Percentiles rank a stretch among this genome's conserved stretches.
These are phyloP conservation scores for Skeletonema costatum DNA, from an alignment of 108 stramenopile genomes.

Conservation along the genomic window DNA sequence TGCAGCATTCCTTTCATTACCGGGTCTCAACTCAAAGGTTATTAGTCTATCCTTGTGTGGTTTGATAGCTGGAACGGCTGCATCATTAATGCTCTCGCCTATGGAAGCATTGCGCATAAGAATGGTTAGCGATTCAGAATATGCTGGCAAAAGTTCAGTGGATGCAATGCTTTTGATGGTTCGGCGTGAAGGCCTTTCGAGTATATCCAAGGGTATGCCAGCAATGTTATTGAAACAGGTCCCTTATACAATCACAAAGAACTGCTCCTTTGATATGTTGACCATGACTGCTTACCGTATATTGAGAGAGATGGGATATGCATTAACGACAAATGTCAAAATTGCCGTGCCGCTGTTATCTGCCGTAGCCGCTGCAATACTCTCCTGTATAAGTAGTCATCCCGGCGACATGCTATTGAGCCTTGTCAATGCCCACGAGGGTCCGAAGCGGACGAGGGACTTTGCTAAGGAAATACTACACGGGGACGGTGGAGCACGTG, in stretches of 20 bases:
- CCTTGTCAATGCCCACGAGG: slow-evolving; percentile 70
- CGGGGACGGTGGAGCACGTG: slow-evolving; percentile 51
- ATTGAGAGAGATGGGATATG: slow-evolving; percentile 27
- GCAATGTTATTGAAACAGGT: slow-evolving; percentile 73
- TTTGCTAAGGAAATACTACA: slow-evolving; percentile 56
- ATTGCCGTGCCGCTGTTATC: slow-evolving; percentile 73
- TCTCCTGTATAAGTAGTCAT: slow-evolving; percentile 84
- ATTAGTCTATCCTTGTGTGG: slow-evolving; percentile 60
- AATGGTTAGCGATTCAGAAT: slow-evolving; percentile 80
- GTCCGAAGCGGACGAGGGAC: slow-evolving; percentile 48
- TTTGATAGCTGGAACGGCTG: slow-evolving; percentile 70
- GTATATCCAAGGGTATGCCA: slow-evolving; percentile 58
- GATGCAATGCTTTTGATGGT: slow-evolving; percentile 55
- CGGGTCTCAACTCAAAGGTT: slow-evolving; percentile 51
- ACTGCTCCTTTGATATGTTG: slow-evolving; percentile 59
- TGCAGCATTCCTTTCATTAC: slow-evolving; percentile 28
- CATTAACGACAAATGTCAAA: slow-evolving; percentile 41
- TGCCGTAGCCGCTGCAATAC: slow-evolving; percentile 64
- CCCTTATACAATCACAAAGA: slow-evolving; percentile 76
- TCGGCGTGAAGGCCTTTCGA: slow-evolving; percentile 60
- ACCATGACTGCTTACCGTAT: slow-evolving; percentile 50
- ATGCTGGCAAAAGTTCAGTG: slow-evolving; percentile 56
- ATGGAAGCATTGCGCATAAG: slow-evolving; percentile 90
- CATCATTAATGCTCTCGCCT: slow-evolving; percentile 83
- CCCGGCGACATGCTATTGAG: slow-evolving; percentile 93